Percentiles rank a stretch among this genome's conserved stretches.
phyloP scores from a whole-genome alignment of 805 yeast species.

The Hanseniaspora vineae region DNA sequence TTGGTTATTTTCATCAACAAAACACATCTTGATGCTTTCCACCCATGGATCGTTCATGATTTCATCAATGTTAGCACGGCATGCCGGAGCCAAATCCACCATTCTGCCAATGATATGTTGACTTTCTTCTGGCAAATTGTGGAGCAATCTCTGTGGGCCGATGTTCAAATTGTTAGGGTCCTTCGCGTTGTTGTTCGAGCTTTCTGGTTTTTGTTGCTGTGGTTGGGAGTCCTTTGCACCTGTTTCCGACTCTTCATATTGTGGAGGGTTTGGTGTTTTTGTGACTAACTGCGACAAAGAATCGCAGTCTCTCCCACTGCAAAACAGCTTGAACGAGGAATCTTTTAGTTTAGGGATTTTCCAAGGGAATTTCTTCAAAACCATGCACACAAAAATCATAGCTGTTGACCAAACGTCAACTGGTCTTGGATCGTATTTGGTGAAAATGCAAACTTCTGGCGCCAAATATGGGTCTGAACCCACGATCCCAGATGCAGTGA shows the following conservation, averaged over 20 bases:
- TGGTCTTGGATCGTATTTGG: slow-evolving; percentile 81
- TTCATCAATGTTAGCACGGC: slow-evolving; percentile 70
- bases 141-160: slow-evolving; percentile 60
- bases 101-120: slow-evolving; percentile 56
- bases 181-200: slow-evolving; percentile 16
- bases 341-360: slow-evolving; percentile 77
- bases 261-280: slow-evolving; percentile 37
- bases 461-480: slow-evolving; percentile 87
- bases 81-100: slow-evolving; percentile 80
- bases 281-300: slow-evolving; percentile 52
- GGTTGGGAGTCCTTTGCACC: slow-evolving; percentile 5
- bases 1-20: slow-evolving; percentile 28
- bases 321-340: slow-evolving; percentile 70
- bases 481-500: slow-evolving; percentile 73
- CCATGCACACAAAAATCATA: slow-evolving; percentile 85
- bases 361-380: slow-evolving; percentile 88
- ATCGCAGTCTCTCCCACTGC: slow-evolving; percentile 57
- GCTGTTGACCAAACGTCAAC: slow-evolving; percentile 93
- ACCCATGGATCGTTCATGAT: slow-evolving; percentile 66
- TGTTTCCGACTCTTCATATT: slow-evolving; percentile 17
- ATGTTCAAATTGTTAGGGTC: slow-evolving; percentile 49
- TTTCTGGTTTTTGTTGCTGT: slow-evolving; percentile 7
- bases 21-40: slow-evolving; percentile 50
- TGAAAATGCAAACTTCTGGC: slow-evolving; percentile 79
- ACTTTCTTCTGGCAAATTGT: slow-evolving; percentile 59